phyloP scores from a whole-genome alignment of 805 yeast species.

The Lachancea meyersii region DNA sequence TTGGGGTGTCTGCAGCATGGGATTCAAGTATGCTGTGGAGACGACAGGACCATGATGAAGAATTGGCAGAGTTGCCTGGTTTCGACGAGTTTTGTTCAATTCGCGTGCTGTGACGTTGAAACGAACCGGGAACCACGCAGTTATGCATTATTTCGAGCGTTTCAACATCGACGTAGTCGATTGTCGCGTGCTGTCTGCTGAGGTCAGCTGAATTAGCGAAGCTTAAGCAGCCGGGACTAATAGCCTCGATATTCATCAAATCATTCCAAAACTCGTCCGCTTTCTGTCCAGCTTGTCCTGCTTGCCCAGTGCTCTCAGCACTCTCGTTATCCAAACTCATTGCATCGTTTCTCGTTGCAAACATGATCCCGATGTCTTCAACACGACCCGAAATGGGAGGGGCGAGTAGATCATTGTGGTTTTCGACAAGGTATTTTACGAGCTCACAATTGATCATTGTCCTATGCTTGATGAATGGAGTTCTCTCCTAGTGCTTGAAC shows the following conservation, averaged over 20 bases:
- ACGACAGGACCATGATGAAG: background rate
- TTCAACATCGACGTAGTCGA: conserved; percentile 20
- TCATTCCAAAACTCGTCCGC: conserved; percentile 12
- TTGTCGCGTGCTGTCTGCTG: background rate
- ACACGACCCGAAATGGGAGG: conserved; percentile 26
- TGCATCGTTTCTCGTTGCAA: conserved; percentile 7
- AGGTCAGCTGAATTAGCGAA: background rate
- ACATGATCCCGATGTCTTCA: conserved; percentile 19
- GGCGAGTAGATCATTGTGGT: conserved; percentile 16
- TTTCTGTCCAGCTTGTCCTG: too few relatives aligned
- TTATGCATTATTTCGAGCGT: conserved; percentile 18
- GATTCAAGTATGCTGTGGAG: conserved; percentile 4
- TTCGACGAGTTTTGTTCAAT: background rate
- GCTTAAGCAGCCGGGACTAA: conserved; percentile 14
- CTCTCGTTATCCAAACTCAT: background rate
- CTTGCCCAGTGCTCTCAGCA: too few relatives aligned
- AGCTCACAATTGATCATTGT: conserved; percentile 4
- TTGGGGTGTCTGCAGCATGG: conserved; percentile 6
- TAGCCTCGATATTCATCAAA: conserved; percentile 11
- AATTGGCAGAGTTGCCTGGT: background rate
- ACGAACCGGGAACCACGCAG: conserved; percentile 1
- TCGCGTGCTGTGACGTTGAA: background rate
- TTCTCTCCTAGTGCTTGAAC: too few relatives aligned
- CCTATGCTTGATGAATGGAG: too few relatives aligned
- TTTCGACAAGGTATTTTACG: conserved; percentile 21